These are phyloP conservation scores for Decorospora gaudefroyi DNA, from an alignment of 2,329 filamentous ascomycete genomes.

Conservation along the genomic window DNA sequence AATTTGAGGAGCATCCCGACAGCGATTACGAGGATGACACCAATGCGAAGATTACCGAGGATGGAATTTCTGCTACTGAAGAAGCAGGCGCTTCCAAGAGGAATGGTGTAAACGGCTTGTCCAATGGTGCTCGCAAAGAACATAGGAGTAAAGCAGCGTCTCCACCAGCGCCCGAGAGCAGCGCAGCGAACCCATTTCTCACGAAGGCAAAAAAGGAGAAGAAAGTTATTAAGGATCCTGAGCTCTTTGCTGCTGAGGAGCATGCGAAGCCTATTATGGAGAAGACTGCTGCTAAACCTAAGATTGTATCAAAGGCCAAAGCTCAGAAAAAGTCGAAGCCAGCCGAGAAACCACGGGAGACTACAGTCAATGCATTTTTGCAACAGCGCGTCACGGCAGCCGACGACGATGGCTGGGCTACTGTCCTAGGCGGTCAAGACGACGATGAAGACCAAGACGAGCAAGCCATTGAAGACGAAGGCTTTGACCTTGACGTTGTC, in stretches of 20 bases:
- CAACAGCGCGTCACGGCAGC: constrained; percentile 41
- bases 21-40: constrained; percentile 53
- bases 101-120: constrained; percentile 16
- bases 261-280: constrained; percentile 10
- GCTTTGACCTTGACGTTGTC: constrained; percentile 48
- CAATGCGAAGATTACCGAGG: no score
- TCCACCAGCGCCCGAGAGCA: constrained; percentile 12
- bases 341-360: constrained; percentile 8
- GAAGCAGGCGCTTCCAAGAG: constrained; percentile 12
- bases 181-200: constrained; percentile 42
- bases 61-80: no score
- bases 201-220: constrained; percentile 38
- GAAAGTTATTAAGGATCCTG: constrained; percentile 20
- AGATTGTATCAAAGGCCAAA: constrained; percentile 22
- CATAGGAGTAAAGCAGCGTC: constrained; percentile 7
- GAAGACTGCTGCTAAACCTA: constrained; percentile 19
- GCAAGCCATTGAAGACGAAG: constrained; percentile 47
- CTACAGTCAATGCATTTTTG: constrained; percentile 35
- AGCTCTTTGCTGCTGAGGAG: constrained; percentile 17
- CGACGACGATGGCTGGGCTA: constrained; percentile 53
- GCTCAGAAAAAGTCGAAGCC: constrained; percentile 27
- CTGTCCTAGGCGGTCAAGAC: constrained; percentile 48
- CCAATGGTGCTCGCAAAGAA: constrained; percentile 20
- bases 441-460: constrained; percentile 31
- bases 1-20: constrained; percentile 64